Evolutionary conservation across 2,329 filamentous ascomycete species (phyloP).

Genomic region (Amesomyces nigricolor): DNA sequence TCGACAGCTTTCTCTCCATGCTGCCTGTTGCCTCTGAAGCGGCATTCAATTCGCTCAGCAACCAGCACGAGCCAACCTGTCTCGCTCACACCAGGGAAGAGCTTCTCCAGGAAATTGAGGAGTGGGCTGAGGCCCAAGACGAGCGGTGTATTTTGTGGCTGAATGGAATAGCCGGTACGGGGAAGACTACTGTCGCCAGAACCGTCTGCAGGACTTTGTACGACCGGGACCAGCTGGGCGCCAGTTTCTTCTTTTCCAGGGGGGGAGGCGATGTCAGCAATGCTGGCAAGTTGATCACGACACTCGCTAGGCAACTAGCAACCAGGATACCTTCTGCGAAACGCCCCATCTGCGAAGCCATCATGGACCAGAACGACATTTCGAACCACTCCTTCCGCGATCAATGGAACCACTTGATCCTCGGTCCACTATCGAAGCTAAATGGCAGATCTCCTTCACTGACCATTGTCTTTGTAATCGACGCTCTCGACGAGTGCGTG

Average conservation of each 20-base stretch:
- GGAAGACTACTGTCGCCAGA: constrained; percentile 3
- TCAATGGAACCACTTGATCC: background rate
- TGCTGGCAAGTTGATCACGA: background rate
- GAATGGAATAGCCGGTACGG: background rate
- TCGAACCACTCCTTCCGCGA: background rate
- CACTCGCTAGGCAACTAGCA: background rate
- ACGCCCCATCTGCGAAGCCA: background rate
- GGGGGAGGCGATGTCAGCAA: constrained; percentile 7
- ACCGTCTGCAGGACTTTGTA: constrained; percentile 1
- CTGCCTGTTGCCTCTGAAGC: constrained; percentile 3
- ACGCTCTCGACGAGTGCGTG: constrained; percentile 7
- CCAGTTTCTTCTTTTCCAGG: constrained; percentile 10
- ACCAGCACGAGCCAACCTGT: constrained; percentile 1
- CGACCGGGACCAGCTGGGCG: background rate
- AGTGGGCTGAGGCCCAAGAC: background rate
- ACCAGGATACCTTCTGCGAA: background rate
- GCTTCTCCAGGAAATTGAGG: background rate
- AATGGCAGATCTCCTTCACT: background rate
- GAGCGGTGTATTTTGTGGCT: background rate
- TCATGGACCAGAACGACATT: background rate
- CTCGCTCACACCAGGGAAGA: background rate
- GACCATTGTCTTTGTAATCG: background rate
- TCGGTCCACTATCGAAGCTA: background rate
- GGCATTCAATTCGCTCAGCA: background rate
- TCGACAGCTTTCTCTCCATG: background rate